A percentile compares a stretch with the other conserved stretches of the same genome.
Conservation (phyloP, 305 asterid genomes). For the Vinca major region DNA sequence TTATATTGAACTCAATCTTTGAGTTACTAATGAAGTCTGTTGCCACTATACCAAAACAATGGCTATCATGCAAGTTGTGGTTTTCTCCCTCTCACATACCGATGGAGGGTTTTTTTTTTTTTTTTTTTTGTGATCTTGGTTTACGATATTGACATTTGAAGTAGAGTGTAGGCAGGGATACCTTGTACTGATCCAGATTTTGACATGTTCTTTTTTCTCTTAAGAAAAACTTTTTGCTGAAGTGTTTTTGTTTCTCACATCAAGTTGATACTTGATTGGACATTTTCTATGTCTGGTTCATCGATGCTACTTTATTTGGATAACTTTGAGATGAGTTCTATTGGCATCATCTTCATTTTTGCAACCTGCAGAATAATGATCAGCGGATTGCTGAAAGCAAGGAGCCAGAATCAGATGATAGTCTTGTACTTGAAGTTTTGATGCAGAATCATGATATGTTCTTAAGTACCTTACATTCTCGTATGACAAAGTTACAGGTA, state of each 20-base stretch:
- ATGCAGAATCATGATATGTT: constrained; percentile 74
- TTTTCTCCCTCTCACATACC: not conserved
- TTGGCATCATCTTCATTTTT: not conserved
- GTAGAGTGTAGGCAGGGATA: not conserved
- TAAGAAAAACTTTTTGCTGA: not conserved
- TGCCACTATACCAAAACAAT: not conserved
- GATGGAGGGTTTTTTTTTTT: not conserved
- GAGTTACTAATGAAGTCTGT: not conserved
- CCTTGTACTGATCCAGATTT: no score
- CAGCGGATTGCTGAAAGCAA: constrained; percentile 25
- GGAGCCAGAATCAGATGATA: constrained; percentile 38
- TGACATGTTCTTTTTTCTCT: not conserved
- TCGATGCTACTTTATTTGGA: no score
- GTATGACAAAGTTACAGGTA: constrained; percentile 94
- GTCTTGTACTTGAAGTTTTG: constrained; percentile 38
- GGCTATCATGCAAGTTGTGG: not conserved
- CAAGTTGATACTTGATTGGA: not conserved
- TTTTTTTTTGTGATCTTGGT: not conserved
- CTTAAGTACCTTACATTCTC: constrained; percentile 63
- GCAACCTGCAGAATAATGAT: constrained; percentile 26
- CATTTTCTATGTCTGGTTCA: not conserved
- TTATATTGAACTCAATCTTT: not conserved
- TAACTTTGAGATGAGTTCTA: no score
- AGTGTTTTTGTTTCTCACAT: not conserved
- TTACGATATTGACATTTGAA: not conserved